Conservation (phyloP, 768 basidiomycete species). For the Tylopilus plumbeoviolaceoides region DNA sequence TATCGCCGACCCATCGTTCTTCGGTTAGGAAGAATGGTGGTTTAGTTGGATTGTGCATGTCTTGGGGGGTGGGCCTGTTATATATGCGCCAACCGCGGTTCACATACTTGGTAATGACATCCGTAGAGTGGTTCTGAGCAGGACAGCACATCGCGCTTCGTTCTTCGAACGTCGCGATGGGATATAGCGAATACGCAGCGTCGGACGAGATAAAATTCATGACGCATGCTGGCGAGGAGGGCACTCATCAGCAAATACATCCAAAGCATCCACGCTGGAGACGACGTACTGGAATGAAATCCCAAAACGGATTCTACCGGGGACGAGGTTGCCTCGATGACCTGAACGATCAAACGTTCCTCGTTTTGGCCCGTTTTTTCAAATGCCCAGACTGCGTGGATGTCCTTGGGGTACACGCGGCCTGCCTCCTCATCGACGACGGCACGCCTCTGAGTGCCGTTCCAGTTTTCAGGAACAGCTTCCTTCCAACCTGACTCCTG, state of each 20-base stretch:
- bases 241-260: neutral
- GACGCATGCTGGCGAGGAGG: constrained; percentile 6
- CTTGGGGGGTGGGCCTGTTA: neutral
- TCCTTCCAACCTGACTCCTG: constrained; percentile 20
- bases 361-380: constrained; percentile 4
- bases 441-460: constrained; percentile 8
- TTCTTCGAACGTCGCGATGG: constrained; percentile 37
- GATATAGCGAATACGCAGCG: constrained; percentile 40
- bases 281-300: no score
- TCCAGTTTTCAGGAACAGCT: constrained; percentile 11
- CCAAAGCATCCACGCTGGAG: neutral
- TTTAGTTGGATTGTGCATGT: neutral
- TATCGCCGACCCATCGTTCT: constrained; percentile 32
- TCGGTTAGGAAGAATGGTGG: constrained; percentile 13
- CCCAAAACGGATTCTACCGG: no score
- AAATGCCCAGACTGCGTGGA: constrained; percentile 18
- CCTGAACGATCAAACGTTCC: constrained; percentile 15
- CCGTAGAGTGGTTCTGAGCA: neutral
- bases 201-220: constrained; percentile 31
- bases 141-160: constrained; percentile 23
- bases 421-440: rapidly evolving
- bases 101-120: neutral
- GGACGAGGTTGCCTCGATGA: constrained; percentile 30
- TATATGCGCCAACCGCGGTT: constrained; percentile 31
- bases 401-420: neutral